A percentile compares a stretch with the other conserved stretches of the same genome.
Evolutionary conservation across 1,284 basidiomycete species (phyloP).

Genomic region (Neotropicomus parvogracilis): DNA sequence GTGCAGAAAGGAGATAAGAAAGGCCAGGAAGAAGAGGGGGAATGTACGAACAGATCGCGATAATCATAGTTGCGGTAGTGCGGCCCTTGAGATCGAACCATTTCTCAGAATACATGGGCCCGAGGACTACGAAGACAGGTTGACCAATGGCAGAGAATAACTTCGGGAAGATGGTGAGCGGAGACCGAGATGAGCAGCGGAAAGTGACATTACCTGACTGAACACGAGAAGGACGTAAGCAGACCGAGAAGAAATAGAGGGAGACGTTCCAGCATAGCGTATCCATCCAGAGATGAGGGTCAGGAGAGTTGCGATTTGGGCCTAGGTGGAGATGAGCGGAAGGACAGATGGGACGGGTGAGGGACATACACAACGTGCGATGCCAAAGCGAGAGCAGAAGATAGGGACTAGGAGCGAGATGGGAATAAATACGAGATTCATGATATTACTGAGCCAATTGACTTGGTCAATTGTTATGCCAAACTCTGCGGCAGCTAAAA

Average conservation of each 20-base stretch:
- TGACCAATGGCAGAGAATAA: slow-evolving; percentile 51
- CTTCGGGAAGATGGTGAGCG: slow-evolving; percentile 18
- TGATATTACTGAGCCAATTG: slow-evolving; percentile 74
- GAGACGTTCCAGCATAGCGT: slow-evolving; percentile 63
- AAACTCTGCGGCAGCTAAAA: slow-evolving; percentile 56
- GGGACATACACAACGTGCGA: slow-evolving; percentile 53
- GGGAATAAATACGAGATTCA: slow-evolving; percentile 59
- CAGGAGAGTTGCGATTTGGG: slow-evolving; percentile 52
- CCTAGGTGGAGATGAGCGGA: slow-evolving; percentile 13
- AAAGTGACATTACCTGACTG: slow-evolving; percentile 57
- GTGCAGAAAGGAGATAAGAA: not conserved
- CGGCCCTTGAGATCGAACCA: slow-evolving; percentile 75
- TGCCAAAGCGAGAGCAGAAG: slow-evolving; percentile 54
- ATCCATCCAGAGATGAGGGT: slow-evolving; percentile 69
- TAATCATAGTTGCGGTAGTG: slow-evolving; percentile 76
- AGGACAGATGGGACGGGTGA: not conserved
- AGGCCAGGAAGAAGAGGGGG: too few species aligned
- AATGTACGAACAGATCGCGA: slow-evolving; percentile 54
- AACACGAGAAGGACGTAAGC: slow-evolving; percentile 61
- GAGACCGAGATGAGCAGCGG: slow-evolving; percentile 38
- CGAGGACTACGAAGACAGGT: slow-evolving; percentile 67
- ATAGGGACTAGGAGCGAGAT: slow-evolving; percentile 54
- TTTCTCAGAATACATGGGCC: slow-evolving; percentile 71
- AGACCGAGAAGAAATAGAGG: slow-evolving; percentile 49
- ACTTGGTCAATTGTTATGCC: slow-evolving; percentile 60